Conservation (phyloP, 345 rosid genomes). For the Adansonia digitata region DNA sequence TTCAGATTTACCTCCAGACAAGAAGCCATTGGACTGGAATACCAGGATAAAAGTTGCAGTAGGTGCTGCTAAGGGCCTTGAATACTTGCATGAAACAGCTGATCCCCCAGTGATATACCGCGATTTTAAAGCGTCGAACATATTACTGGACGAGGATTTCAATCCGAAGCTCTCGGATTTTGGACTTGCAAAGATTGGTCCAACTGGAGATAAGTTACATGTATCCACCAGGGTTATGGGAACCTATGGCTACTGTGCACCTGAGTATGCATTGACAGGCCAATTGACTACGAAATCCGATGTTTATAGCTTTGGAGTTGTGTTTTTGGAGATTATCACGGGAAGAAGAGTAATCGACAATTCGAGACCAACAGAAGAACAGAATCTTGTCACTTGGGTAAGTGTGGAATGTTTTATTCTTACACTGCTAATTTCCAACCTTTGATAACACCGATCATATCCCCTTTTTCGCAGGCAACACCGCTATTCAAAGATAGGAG, state of each 20-base stretch:
- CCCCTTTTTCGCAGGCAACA: constrained; percentile 46
- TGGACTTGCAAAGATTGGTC: constrained; percentile 82
- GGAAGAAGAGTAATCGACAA: constrained; percentile 77
- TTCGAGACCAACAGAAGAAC: constrained; percentile 55
- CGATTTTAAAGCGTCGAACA: constrained; percentile 71
- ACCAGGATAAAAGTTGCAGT: constrained; percentile 64
- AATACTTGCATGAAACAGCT: constrained; percentile 71
- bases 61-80: constrained; percentile 83
- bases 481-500: constrained; percentile 63
- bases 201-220: constrained; percentile 59
- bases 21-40: constrained; percentile 60
- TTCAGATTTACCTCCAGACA: constrained; percentile 38
- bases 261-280: constrained; percentile 70
- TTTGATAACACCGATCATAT: background rate
- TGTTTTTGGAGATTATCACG: constrained; percentile 71
- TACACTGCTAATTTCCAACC: background rate
- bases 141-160: constrained; percentile 56
- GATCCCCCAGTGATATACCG: constrained; percentile 76
- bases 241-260: constrained; percentile 80
- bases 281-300: constrained; percentile 67
- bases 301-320: constrained; percentile 83
- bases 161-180: constrained; percentile 77
- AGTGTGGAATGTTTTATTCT: constrained; percentile 3
- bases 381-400: constrained; percentile 72
- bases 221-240: constrained; percentile 92